Evolutionary conservation across 495 filamentous ascomycete species (phyloP), one percentile per base, ranked within the genome.

Genomic region (Eremomyces bilateralis): DNA sequence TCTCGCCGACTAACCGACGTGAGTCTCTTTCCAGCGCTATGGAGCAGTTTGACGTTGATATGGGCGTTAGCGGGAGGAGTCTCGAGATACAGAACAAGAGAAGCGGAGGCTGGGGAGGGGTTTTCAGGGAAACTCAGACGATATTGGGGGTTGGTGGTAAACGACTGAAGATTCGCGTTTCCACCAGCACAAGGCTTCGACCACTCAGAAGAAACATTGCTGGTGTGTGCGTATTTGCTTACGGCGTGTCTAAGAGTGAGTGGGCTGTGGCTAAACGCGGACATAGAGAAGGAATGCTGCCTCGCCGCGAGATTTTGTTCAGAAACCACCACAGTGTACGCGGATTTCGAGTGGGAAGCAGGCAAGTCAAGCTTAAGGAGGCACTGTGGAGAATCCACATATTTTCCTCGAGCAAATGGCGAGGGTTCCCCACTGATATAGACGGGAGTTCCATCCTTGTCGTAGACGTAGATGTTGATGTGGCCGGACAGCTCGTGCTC

Each of bases 381-480:
- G 8, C 76, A 90, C 49, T 95, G 91, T 10, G 84, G 82, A 1
- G 83, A 85, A 51, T 93, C 84, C 22, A 95, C 83, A 42, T 76
- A 92, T n/a, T 78, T 73, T 1, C 76, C 73, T 28, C 72, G 65
- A 43, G 76, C 59, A 3, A 77, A 50, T n/a, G n/a, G n/a, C n/a
- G n/a, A n/a, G 15, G 69, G 61, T 6, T 62, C 65, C 34, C 85
- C 78, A 34, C 63, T 69, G 10, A 83, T 53, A 21, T 76, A 73
- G 1, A 94, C 71, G 28, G 73, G 62, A 18, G 71, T 59, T n/a
- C 81, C 81, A n/a, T 64, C 54, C 25, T 65, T 66, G 18, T 69
- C 62, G 45, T 81, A 95, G 1, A 81, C 64, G 42, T 80, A 81
- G 22, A 97, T 62, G 37, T 78, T 77, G 44, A 93, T 92, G 54